phyloP scores from a whole-genome alignment of 495 filamentous ascomycete genomes.

The Trichoderma asperelloides region DNA sequence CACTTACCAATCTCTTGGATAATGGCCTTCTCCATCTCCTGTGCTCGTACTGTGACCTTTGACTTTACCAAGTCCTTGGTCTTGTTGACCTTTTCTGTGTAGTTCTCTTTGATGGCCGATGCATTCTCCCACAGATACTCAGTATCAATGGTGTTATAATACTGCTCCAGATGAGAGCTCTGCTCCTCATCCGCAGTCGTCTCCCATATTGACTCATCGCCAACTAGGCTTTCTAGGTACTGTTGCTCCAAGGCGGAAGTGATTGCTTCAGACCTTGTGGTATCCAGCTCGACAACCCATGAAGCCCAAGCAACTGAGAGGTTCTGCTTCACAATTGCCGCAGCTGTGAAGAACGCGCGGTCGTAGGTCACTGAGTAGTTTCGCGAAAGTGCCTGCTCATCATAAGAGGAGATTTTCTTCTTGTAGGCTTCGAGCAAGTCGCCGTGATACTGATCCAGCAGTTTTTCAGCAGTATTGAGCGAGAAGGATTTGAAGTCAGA shows the following conservation, averaged over 20 bases:
- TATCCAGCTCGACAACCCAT: background rate
- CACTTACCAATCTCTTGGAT: background rate
- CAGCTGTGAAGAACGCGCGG: background rate
- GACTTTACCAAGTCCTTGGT: background rate
- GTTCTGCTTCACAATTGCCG: background rate
- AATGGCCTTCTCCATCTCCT: background rate
- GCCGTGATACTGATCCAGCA: background rate
- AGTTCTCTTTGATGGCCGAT: background rate
- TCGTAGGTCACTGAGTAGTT: conserved; percentile 2
- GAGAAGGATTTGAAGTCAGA: background rate
- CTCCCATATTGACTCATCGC: conserved; percentile 1
- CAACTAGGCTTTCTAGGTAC: background rate
- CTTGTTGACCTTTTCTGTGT: conserved; percentile 1
- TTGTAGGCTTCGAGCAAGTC: conserved; percentile 1
- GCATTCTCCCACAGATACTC: background rate
- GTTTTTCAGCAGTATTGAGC: background rate
- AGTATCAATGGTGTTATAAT: background rate
- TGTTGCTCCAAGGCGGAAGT: background rate
- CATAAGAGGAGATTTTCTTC: background rate
- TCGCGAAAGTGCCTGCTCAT: background rate
- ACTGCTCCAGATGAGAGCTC: background rate
- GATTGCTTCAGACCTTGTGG: background rate
- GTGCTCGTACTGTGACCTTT: background rate
- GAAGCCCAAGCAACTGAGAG: background rate
- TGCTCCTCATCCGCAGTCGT: background rate